Evolutionary conservation across 169 alveolate species (phyloP).

Genomic region (Cryptosporidium parvum): DNA sequence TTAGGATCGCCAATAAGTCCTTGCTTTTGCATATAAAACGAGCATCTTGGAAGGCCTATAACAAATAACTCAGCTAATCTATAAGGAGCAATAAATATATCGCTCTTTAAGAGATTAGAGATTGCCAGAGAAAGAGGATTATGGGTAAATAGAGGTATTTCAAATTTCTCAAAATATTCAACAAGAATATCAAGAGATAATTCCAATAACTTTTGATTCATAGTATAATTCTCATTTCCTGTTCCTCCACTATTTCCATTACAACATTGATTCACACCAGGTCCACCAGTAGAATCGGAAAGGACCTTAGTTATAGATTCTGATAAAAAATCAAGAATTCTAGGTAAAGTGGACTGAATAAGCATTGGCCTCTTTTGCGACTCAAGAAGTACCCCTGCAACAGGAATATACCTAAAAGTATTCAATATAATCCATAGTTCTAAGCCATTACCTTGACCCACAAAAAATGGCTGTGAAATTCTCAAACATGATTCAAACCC

Average conservation of each 20-base stretch:
- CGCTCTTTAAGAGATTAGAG: constrained; percentile 21
- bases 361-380: constrained; percentile 29
- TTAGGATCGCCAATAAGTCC: constrained; percentile 42
- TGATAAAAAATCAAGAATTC: constrained; percentile 38
- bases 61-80: constrained; percentile 70
- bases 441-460: constrained; percentile 14
- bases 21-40: constrained; percentile 66
- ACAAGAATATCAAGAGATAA: constrained; percentile 28
- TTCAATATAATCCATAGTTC: constrained; percentile 52
- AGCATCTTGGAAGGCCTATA: constrained; percentile 75
- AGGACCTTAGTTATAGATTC: constrained; percentile 20
- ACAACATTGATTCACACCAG: not conserved
- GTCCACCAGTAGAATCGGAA: not conserved
- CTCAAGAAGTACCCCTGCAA: constrained; percentile 13
- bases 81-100: constrained; percentile 63
- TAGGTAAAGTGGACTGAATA: constrained; percentile 35
- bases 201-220: constrained; percentile 32
- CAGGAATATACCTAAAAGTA: constrained; percentile 65
- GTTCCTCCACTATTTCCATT: not conserved
- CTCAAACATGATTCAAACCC: constrained; percentile 57
- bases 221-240: not conserved
- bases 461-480: constrained; percentile 48
- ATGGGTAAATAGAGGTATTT: constrained; percentile 48
- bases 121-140: constrained; percentile 29
- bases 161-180: constrained; percentile 73